Evolutionary conservation across 2,329 filamentous ascomycete species (phyloP).

Genomic region (Penicillium expansum): DNA sequence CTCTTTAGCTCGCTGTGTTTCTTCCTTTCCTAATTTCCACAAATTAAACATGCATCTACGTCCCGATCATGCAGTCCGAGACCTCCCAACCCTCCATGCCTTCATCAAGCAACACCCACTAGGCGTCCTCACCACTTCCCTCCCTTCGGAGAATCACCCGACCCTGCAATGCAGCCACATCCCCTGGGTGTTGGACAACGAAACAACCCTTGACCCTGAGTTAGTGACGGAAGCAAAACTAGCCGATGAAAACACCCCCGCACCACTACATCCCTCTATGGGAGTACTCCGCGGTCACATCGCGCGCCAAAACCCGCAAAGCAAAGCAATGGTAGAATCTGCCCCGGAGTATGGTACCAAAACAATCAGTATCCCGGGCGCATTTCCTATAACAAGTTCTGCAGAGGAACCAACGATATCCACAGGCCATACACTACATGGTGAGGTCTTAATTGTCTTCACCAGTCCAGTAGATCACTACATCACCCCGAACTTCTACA

Average conservation of each 20-base stretch:
- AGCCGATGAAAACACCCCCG: background rate
- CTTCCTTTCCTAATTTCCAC: slow-evolving; percentile 3
- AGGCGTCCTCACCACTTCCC: slow-evolving; percentile 19
- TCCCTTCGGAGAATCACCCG: slow-evolving; percentile 14
- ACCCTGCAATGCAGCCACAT: slow-evolving; percentile 22
- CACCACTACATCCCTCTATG: background rate
- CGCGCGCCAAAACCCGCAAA: slow-evolving; percentile 21
- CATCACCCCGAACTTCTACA: slow-evolving; percentile 60
- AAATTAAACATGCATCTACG: slow-evolving; percentile 21
- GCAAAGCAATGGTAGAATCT: slow-evolving; percentile 18
- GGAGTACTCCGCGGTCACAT: slow-evolving; percentile 19
- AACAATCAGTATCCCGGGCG: background rate
- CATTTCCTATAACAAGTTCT: background rate
- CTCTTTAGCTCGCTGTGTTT: slow-evolving; percentile 4
- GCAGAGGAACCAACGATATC: background rate
- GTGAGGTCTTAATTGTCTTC: slow-evolving; percentile 21
- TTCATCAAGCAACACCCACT: slow-evolving; percentile 22
- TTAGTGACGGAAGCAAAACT: background rate
- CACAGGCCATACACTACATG: background rate
- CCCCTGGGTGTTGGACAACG: slow-evolving; percentile 18
- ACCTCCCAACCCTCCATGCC: slow-evolving; percentile 17
- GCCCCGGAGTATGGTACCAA: background rate
- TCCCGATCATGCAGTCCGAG: slow-evolving; percentile 16
- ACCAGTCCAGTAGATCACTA: slow-evolving; percentile 22
- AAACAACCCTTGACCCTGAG: background rate